These are phyloP conservation scores for Phytopythium kandeliae DNA, from an alignment of 352 stramenopile genomes.

Conservation along the genomic window DNA sequence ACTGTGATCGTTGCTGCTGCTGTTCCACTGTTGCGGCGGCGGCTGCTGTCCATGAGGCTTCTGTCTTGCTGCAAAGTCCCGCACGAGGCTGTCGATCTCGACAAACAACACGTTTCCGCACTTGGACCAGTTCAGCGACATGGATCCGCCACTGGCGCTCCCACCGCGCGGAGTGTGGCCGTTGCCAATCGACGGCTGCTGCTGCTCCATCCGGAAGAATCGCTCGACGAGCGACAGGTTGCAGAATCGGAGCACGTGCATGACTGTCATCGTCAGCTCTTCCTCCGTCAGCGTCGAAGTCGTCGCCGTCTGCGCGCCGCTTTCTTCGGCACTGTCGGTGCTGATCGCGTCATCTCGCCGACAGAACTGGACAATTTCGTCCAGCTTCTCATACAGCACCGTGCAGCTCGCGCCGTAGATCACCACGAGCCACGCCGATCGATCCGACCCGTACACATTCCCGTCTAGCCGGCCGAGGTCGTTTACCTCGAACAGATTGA, in stretches of 20 bases:
- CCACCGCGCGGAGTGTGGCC: slow-evolving; percentile 7
- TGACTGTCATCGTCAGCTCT: slow-evolving; percentile 50
- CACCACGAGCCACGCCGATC: slow-evolving; percentile 56
- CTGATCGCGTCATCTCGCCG: slow-evolving; percentile 22
- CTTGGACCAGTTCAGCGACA: slow-evolving; percentile 65
- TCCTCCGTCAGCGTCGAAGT: slow-evolving; percentile 34
- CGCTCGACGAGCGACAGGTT: slow-evolving; percentile 71
- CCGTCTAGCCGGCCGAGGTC: slow-evolving; percentile 34
- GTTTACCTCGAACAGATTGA: slow-evolving; percentile 60
- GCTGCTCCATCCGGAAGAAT: slow-evolving; percentile 39
- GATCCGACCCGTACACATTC: slow-evolving; percentile 24
- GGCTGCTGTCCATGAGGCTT: slow-evolving; percentile 22
- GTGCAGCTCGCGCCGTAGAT: slow-evolving; percentile 69
- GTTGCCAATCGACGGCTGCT: slow-evolving; percentile 15
- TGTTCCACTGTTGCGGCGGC: slow-evolving; percentile 11
- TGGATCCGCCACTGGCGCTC: slow-evolving; percentile 11
- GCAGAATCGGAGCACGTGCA: slow-evolving; percentile 64
- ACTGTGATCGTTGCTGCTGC: not conserved
- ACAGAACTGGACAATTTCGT: slow-evolving; percentile 72
- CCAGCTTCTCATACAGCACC: slow-evolving; percentile 75
- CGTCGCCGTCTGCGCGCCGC: not conserved
- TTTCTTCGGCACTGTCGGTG: slow-evolving; percentile 6
- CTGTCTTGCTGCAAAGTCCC: slow-evolving; percentile 67
- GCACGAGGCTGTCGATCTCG: slow-evolving; percentile 72
- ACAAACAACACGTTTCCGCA: slow-evolving; percentile 82